Conservation (phyloP, 2,329 filamentous ascomycete species). For the Neonectria faginata region DNA sequence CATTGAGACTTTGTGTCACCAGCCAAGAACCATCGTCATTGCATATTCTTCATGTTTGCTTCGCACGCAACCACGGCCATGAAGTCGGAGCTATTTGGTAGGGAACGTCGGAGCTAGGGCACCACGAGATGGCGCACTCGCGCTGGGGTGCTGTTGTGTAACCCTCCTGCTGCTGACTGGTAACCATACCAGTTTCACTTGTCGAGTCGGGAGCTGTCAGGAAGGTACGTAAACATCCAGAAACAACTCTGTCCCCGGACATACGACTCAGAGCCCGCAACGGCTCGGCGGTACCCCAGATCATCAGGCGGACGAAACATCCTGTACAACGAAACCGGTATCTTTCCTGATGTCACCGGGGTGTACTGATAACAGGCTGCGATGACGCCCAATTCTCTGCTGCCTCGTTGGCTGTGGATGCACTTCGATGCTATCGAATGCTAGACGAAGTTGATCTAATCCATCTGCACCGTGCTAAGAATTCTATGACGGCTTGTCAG, state of each 20-base stretch:
- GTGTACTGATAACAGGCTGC: not conserved
- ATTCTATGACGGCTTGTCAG: constrained; percentile 13
- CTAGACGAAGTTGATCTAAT: constrained; percentile 4
- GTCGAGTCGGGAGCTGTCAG: not conserved
- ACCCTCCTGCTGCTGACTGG: constrained; percentile 12
- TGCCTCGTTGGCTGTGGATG: constrained; percentile 1
- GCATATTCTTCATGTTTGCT: constrained; percentile 9
- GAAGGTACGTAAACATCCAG: not conserved
- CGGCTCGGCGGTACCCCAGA: constrained; percentile 19
- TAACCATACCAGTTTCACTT: not conserved
- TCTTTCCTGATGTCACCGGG: constrained; percentile 3
- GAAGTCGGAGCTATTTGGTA: not conserved
- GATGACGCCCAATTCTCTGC: constrained; percentile 7
- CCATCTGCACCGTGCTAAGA: not conserved
- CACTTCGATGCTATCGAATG: constrained; percentile 9
- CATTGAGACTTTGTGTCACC: constrained; percentile 23
- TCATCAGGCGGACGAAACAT: constrained; percentile 13
- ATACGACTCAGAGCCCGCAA: constrained; percentile 8
- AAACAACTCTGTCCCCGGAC: not conserved
- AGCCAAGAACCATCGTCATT: constrained; percentile 3
- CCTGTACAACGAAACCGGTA: not conserved
- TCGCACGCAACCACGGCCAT: not conserved
- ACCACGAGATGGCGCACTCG: constrained; percentile 1
- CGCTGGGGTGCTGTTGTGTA: constrained; percentile 13
- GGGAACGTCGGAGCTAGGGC: not conserved